A percentile compares a stretch with the other conserved stretches of the same genome.
Conservation (phyloP, 805 yeast genomes). For the Yarrowia bubula region DNA sequence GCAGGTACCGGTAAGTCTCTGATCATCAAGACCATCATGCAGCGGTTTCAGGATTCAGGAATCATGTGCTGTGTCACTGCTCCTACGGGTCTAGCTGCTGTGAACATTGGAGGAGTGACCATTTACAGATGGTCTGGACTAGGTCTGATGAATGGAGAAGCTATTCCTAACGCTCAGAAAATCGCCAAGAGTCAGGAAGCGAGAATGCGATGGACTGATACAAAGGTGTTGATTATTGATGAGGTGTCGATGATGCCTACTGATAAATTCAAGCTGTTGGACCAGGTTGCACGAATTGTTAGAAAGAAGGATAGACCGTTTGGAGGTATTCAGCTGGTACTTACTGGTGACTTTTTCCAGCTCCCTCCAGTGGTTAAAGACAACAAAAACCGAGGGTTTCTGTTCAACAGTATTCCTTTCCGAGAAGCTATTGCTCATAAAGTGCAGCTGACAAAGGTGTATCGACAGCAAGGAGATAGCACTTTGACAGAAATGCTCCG, state of each 20-base stretch:
- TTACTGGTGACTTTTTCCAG: slow-evolving; percentile 94
- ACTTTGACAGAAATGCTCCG: slow-evolving; percentile 77
- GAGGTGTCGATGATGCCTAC: slow-evolving; percentile 95
- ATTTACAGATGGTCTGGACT: slow-evolving; percentile 75
- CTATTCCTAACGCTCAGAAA: slow-evolving; percentile 33
- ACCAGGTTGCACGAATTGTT: slow-evolving; percentile 58
- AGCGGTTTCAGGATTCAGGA: slow-evolving; percentile 44
- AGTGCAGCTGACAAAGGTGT: slow-evolving; percentile 69
- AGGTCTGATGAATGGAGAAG: slow-evolving; percentile 60
- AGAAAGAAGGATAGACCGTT: slow-evolving; percentile 64
- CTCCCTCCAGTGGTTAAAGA: slow-evolving; percentile 73
- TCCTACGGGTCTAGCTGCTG: slow-evolving; percentile 89
- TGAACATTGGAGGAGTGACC: slow-evolving; percentile 82
- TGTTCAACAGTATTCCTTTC: slow-evolving; percentile 61
- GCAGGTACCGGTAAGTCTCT: slow-evolving; percentile 98
- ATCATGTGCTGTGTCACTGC: slow-evolving; percentile 70
- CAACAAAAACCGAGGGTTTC: slow-evolving; percentile 54
- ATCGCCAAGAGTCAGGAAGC: slow-evolving; percentile 48
- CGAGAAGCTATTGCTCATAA: slow-evolving; percentile 57
- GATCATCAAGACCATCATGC: slow-evolving; percentile 62
- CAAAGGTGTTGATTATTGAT: slow-evolving; percentile 77
- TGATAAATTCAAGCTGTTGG: slow-evolving; percentile 64
- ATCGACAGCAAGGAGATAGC: slow-evolving; percentile 72
- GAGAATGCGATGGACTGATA: slow-evolving; percentile 59
- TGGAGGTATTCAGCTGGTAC: slow-evolving; percentile 87